Evolutionary conservation across 2,329 filamentous ascomycete genomes (phyloP).

Genomic region (Sclerotinia glacialis): DNA sequence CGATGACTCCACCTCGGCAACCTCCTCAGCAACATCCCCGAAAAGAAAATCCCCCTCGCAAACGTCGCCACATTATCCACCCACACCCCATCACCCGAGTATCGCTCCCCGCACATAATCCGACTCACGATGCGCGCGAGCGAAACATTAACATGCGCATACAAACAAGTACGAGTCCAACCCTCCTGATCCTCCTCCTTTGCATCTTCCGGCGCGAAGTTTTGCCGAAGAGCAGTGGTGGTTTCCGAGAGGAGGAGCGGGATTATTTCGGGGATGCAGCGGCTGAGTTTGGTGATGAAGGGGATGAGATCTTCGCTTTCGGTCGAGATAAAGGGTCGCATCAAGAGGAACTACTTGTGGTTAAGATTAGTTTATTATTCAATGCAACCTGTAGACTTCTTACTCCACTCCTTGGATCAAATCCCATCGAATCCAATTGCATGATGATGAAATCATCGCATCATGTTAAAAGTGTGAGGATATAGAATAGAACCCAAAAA

Average conservation of each 20-base stretch:
- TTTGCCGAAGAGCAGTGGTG: not conserved
- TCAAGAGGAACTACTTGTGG: not conserved
- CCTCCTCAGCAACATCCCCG: not conserved
- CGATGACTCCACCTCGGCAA: conserved; percentile 1
- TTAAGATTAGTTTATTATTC: not conserved
- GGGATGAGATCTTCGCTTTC: conserved; percentile 15
- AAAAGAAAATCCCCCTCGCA: conserved; percentile 11
- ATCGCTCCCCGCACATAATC: conserved; percentile 4
- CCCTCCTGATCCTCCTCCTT: not conserved
- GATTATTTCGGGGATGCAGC: not conserved
- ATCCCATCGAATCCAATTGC: not conserved
- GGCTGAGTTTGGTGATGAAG: conserved; percentile 7
- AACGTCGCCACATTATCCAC: conserved; percentile 9
- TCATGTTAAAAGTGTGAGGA: not conserved
- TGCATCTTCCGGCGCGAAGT: not conserved
- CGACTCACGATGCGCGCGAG: not conserved
- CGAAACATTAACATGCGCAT: not conserved
- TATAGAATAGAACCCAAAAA: not conserved
- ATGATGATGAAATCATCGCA: no score
- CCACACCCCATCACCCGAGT: not conserved
- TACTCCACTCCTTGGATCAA: not conserved
- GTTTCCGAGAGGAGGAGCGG: conserved; percentile 11
- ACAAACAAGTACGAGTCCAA: conserved; percentile 8
- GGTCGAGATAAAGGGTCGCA: not conserved
- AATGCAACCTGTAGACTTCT: no score